Percentiles rank a stretch among this genome's conserved stretches.
These are phyloP conservation scores for Saksenaea vasiformis DNA, from an alignment of 371 early-diverging fungal species.

Conservation along the genomic window DNA sequence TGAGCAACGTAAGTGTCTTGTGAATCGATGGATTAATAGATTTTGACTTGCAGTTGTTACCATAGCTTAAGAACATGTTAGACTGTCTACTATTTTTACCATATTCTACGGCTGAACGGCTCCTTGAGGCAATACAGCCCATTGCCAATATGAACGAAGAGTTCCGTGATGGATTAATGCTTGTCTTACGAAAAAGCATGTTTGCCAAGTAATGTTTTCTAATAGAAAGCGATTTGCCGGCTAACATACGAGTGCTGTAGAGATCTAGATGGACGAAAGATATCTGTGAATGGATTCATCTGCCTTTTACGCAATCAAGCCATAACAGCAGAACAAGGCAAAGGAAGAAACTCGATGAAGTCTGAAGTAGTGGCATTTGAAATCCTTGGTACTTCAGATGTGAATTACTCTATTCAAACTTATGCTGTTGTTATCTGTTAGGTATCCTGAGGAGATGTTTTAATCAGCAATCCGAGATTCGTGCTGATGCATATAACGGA, in stretches of 20 bases:
- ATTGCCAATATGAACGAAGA: constrained; percentile 45
- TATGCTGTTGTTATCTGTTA: constrained; percentile 9
- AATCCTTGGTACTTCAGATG: constrained; percentile 47
- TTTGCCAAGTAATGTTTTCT: constrained; percentile 55
- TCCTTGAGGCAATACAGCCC: constrained; percentile 54
- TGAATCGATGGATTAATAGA: neutral
- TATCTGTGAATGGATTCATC: constrained; percentile 61
- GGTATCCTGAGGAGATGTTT: constrained; percentile 62
- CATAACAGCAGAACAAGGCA: constrained; percentile 2
- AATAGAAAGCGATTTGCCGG: neutral
- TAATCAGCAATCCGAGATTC: constrained; percentile 59
- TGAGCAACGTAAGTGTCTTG: constrained; percentile 26
- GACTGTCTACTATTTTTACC: constrained; percentile 63
- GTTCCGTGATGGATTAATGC: constrained; percentile 59
- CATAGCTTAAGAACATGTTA: constrained; percentile 49
- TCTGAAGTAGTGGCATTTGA: constrained; percentile 46
- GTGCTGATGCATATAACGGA: constrained; percentile 51
- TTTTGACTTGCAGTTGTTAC: constrained; percentile 1
- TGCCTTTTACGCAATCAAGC: constrained; percentile 38
- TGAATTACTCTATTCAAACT: neutral
- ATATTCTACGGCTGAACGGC: constrained; percentile 45
- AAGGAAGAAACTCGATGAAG: neutral
- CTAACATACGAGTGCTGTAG: constrained; percentile 23
- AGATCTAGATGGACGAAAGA: constrained; percentile 56
- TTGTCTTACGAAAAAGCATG: constrained; percentile 62